Evolutionary conservation across 2,329 filamentous ascomycete genomes (phyloP).

Genomic region (Apiospora arundinis): DNA sequence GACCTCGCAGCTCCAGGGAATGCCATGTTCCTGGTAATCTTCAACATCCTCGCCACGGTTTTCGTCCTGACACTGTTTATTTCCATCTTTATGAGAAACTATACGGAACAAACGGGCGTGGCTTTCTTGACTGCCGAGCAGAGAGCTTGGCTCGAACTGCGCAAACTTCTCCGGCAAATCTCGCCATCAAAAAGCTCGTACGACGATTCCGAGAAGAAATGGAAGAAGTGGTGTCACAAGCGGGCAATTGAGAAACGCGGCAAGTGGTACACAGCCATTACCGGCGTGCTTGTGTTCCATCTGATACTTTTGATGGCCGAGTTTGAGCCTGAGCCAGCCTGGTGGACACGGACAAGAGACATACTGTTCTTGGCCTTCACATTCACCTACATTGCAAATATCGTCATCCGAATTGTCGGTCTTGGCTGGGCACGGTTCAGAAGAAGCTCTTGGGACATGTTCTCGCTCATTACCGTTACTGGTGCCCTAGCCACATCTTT

Average conservation of each 20-base stretch:
- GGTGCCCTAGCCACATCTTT: constrained; percentile 86
- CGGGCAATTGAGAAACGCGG: constrained; percentile 93
- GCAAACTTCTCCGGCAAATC: constrained; percentile 90
- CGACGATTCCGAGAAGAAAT: constrained; percentile 74
- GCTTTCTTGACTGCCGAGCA: constrained; percentile 96
- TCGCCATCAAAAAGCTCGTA: constrained; percentile 93
- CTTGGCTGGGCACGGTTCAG: constrained; percentile 92
- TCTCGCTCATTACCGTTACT: constrained; percentile 78
- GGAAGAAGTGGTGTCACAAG: constrained; percentile 95
- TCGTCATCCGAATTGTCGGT: constrained; percentile 82
- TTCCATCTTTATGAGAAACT: constrained; percentile 99
- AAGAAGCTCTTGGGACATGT: constrained; percentile 94
- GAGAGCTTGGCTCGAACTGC: constrained; percentile 92
- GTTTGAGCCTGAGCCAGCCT: constrained; percentile 75
- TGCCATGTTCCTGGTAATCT: constrained; percentile 91
- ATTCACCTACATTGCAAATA: constrained; percentile 81
- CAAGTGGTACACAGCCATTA: constrained; percentile 86
- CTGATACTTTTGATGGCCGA: constrained; percentile 84
- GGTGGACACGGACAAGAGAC: constrained; percentile 76
- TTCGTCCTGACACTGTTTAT: constrained; percentile 98
- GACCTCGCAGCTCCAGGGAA: constrained; percentile 78
- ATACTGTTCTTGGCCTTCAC: constrained; percentile 82
- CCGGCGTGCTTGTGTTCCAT: constrained; percentile 80
- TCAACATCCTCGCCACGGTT: constrained; percentile 94
- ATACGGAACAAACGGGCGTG: constrained; percentile 97